Percentiles rank a stretch among this genome's conserved stretches.
Evolutionary conservation across 108 stramenopile species (phyloP).

Genomic region (Cyclotella sp.): DNA sequence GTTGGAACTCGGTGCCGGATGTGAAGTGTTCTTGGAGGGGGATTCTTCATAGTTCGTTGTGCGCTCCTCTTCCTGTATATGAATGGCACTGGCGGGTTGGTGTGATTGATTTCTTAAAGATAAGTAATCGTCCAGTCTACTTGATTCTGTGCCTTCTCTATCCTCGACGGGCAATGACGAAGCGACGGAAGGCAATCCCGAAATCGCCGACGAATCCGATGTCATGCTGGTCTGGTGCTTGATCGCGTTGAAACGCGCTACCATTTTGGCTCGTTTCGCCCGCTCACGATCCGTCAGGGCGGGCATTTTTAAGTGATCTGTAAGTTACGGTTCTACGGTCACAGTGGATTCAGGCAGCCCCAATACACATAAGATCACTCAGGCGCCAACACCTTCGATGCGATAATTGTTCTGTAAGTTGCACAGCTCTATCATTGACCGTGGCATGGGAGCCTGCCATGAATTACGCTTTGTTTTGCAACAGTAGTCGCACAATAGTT

Average conservation of each 20-base stretch:
- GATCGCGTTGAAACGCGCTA: conserved; percentile 40
- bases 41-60: neutral
- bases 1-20: neutral
- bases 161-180: neutral
- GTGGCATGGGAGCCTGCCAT: too few relatives aligned
- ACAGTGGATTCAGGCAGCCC: neutral
- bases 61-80: neutral
- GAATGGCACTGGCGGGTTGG: neutral
- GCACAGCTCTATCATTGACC: too few relatives aligned
- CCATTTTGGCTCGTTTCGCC: conserved; percentile 43
- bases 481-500: too few relatives aligned
- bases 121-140: conserved; percentile 9
- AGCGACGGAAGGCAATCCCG: neutral
- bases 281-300: conserved; percentile 35
- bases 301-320: conserved; percentile 6
- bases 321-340: neutral
- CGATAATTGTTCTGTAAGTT: neutral
- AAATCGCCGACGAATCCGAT: neutral
- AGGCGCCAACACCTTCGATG: neutral
- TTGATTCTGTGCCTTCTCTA: neutral
- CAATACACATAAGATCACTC: neutral
- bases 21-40: neutral
- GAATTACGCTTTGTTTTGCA: too few relatives aligned
- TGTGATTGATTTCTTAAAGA: neutral
- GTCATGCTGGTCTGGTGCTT: conserved; percentile 15